Evolutionary conservation across 23 red algal species (phyloP), one percentile per base, ranked within the genome.

Genomic region (Gracilaria gracilis): DNA sequence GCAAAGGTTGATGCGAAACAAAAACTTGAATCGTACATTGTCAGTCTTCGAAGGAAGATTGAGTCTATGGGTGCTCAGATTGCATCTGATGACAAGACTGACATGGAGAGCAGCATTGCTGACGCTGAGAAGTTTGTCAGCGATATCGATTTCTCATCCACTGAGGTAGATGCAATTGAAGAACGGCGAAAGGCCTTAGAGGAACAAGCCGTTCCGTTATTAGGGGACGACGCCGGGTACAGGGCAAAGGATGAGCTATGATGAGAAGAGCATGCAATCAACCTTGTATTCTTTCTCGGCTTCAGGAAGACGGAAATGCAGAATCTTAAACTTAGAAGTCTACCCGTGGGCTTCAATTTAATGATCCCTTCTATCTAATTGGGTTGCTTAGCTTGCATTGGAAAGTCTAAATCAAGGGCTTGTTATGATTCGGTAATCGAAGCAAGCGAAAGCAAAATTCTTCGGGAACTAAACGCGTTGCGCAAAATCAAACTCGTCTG

Each of bases 1-100:
- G 75, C 88, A 19, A 95, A 93, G 51, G 75, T 98, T 47, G 90
- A 94, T 42, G 89, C 93, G n/a, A 98, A 94, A 58, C 94, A 95
- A 47, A 84, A 94, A 25, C 85, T 98, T 72, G 96, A 95, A 35
- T 80, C 81, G 46, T 98, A 98, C 79, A 93, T 98, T 31, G 76
- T 70, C 23, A 87, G 76, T 55, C 65, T 98, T 40, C 78, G 91
- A 44, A 66, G 75, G 78, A 88, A 81, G 58, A 79, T 95, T 84
- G 89, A 83, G 23, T 54, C 78, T 27, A 84, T 84, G 78, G 89
- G 89, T 67, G 69, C 89, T 24, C 34, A 83, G 44, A 55, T 92
- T 59, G 80, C 79, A 13, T 92, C 89, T 77, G 78, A 83, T 78
- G 89, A 84, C 48, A 92, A 92, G 65, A 57, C 58, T 35, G 89